Evolutionary conservation across 495 filamentous ascomycete species (phyloP).

Genomic region (Hamigera avellanea): DNA sequence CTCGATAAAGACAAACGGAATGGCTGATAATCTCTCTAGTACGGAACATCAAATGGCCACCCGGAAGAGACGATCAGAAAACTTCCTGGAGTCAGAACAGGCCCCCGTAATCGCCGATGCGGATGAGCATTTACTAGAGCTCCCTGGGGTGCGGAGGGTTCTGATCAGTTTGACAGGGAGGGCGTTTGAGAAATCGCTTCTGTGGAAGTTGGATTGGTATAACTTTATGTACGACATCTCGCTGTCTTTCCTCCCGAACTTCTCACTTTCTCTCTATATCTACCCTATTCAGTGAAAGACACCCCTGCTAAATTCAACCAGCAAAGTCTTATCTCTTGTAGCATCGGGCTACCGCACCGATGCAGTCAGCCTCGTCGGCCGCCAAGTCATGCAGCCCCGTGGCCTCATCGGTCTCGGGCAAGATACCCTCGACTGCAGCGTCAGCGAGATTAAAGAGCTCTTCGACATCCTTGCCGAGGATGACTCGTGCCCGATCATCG

Average conservation of each 20-base stretch:
- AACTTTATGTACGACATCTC: slow-evolving; percentile 40
- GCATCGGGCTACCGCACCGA: slow-evolving; percentile 52
- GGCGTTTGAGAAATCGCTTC: slow-evolving; percentile 53
- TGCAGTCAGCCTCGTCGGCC: slow-evolving; percentile 54
- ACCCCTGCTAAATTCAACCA: slow-evolving; percentile 10
- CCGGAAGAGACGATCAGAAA: slow-evolving; percentile 45
- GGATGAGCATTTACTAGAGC: slow-evolving; percentile 37
- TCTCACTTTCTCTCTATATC: neutral
- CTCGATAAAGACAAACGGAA: no score
- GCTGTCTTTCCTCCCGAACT: slow-evolving; percentile 1
- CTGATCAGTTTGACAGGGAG: slow-evolving; percentile 64
- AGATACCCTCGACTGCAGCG: slow-evolving; percentile 52
- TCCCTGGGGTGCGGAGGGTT: slow-evolving; percentile 47
- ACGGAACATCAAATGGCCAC: slow-evolving; percentile 64
- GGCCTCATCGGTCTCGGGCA: slow-evolving; percentile 56
- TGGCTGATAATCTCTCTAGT: slow-evolving; percentile 23
- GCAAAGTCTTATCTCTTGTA: slow-evolving; percentile 48
- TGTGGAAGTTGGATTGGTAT: slow-evolving; percentile 57
- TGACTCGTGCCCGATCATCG: slow-evolving; percentile 44
- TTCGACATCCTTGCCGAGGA: slow-evolving; percentile 38
- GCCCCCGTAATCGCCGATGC: slow-evolving; percentile 23
- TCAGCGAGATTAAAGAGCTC: slow-evolving; percentile 46
- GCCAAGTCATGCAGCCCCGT: slow-evolving; percentile 53
- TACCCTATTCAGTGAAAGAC: no score
- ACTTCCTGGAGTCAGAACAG: slow-evolving; percentile 9